phyloP scores from a whole-genome alignment of 768 basidiomycete species.

The Hypholoma sublateritium region DNA sequence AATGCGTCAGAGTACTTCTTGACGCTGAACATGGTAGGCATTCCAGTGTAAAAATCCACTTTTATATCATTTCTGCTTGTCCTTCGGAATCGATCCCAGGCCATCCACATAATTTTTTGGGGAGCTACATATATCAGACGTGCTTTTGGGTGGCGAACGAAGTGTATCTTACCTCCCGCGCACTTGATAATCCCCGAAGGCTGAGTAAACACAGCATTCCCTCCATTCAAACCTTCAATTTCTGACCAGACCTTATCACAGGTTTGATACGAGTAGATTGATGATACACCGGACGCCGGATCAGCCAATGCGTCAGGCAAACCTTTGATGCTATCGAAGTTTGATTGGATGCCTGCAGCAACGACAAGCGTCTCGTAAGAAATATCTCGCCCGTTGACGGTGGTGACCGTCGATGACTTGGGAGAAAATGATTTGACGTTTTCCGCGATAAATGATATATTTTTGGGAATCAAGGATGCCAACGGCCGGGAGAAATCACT shows the following conservation, averaged over 20 bases:
- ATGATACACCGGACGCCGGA: slow-evolving; percentile 78
- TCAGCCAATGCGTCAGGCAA: slow-evolving; percentile 77
- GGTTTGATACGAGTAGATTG: slow-evolving; percentile 89
- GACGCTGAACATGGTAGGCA: slow-evolving; percentile 95
- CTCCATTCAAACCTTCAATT: slow-evolving; percentile 71
- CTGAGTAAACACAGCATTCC: slow-evolving; percentile 93
- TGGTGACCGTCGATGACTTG: slow-evolving; percentile 67
- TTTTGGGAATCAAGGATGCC: slow-evolving; percentile 66
- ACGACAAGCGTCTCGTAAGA: slow-evolving; percentile 88
- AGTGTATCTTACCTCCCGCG: slow-evolving; percentile 63
- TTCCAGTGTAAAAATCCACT: slow-evolving; percentile 83
- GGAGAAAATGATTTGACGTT: slow-evolving; percentile 78
- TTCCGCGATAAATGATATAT: slow-evolving; percentile 71
- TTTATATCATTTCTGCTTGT: slow-evolving; percentile 60
- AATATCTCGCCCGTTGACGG: slow-evolving; percentile 65
- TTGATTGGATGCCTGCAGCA: slow-evolving; percentile 85
- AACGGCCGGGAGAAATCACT: slow-evolving; percentile 66
- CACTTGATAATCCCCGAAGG: slow-evolving; percentile 93
- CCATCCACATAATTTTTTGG: slow-evolving; percentile 97
- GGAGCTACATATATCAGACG: slow-evolving; percentile 47
- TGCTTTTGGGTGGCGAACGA: not conserved
- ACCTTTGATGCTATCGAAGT: slow-evolving; percentile 76
- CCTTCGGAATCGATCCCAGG: slow-evolving; percentile 76
- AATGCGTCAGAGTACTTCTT: slow-evolving; percentile 94
- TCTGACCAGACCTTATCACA: slow-evolving; percentile 89